These are phyloP conservation scores for Sesbania bispinosa DNA, from an alignment of 306 rosid genomes.

Conservation along the genomic window DNA sequence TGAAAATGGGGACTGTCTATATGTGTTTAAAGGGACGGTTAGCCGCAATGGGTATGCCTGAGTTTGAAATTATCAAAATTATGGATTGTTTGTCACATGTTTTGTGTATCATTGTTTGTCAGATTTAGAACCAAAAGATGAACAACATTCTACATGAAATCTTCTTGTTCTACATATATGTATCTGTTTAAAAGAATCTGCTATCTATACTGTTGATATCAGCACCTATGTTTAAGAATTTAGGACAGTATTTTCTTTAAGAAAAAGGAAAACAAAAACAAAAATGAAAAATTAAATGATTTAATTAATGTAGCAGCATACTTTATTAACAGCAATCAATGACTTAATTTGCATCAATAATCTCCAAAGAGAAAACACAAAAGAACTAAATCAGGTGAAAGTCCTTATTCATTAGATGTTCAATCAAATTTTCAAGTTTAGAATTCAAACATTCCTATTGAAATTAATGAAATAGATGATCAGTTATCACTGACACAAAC, in stretches of 20 bases:
- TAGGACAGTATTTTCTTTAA: neutral
- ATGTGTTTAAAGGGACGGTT: conserved; percentile 72
- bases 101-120: neutral
- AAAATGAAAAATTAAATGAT: neutral
- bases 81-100: neutral
- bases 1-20: conserved; percentile 70
- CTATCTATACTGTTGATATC: neutral
- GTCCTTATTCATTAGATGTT: neutral
- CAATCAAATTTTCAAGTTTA: neutral
- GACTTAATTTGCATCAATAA: neutral
- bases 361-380: neutral
- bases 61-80: neutral
- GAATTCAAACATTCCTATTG: conserved; percentile 3
- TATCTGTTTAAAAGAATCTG: neutral
- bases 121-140: neutral
- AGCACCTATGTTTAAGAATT: neutral
- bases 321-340: neutral
- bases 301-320: neutral
- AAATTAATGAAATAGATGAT: neutral
- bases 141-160: neutral
- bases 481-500: neutral
- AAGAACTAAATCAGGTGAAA: neutral
- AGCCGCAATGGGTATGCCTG: conserved; percentile 33
- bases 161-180: neutral
- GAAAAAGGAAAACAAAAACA: neutral